phyloP scores from a whole-genome alignment of 2,329 filamentous ascomycete genomes.

The Aschersonia sp. region DNA sequence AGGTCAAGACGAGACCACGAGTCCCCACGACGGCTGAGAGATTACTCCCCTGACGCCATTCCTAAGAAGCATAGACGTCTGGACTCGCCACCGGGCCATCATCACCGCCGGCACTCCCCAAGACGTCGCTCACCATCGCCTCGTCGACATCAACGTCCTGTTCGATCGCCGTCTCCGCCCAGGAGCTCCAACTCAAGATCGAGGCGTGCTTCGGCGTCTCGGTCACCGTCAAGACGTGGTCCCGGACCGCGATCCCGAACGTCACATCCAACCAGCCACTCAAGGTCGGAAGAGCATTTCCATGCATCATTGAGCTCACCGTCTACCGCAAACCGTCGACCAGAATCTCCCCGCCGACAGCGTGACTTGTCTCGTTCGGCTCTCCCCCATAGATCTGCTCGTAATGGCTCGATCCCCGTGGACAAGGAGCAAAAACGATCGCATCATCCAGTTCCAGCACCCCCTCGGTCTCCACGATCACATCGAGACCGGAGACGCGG shows the following conservation, averaged over 20 bases:
- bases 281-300: constrained; percentile 3
- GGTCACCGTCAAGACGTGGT: constrained; percentile 10
- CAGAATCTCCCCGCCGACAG: constrained; percentile 2
- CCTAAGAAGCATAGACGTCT: constrained; percentile 16
- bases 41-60: constrained; percentile 21
- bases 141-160: constrained; percentile 14
- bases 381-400: constrained; percentile 6
- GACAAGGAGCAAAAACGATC: neutral
- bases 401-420: constrained; percentile 1
- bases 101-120: constrained; percentile 7
- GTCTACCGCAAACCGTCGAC: constrained; percentile 2
- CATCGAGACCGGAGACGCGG: constrained; percentile 13
- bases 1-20: constrained; percentile 20
- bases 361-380: constrained; percentile 11
- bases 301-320: constrained; percentile 5
- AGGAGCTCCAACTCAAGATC: constrained; percentile 9
- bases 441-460: constrained; percentile 2
- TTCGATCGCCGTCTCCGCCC: constrained; percentile 12
- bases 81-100: constrained; percentile 16
- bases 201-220: constrained; percentile 10
- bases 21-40: constrained; percentile 22
- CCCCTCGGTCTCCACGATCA: constrained; percentile 13
- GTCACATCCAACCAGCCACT: neutral
- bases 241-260: neutral
- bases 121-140: constrained; percentile 10